Base-by-base conservation (phyloP, 352 stramenopile species). In the Pythium periplocum region DNA sequence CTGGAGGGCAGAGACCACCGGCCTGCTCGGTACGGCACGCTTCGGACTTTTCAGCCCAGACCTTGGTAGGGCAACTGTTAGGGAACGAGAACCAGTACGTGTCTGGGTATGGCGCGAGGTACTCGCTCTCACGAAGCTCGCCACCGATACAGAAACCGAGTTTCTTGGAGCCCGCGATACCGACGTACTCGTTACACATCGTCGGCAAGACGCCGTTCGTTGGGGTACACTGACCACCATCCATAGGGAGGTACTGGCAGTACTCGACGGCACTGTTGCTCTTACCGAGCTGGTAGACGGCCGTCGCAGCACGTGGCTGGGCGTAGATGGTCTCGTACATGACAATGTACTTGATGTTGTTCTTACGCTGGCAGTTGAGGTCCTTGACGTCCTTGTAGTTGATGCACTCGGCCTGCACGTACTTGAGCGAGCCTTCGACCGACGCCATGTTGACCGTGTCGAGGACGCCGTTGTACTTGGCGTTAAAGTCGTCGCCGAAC, bases 81-180 rank as follows among this genome's bases (percentile, higher is more conserved):
- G 81, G 81, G 67, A 85, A 92, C 8, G 83, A 94, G 59, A 83
- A 90, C 83, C 81, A 92, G 60, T 79, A 83, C 51, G 82, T 87
- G 65, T 83, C 62, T 8, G 71, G 76, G 68, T 95, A 93, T 40
- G 79, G 83, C 7, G 83, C 83, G 5, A 75, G 60, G 6, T 46
- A 34, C 4, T 92, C 78, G 4, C 59, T 75, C 35, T 78, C 62
- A 49, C 76, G 57, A 0, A 73, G 45, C 1, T 66, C 68, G 32
- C 57, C 64, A 9, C 79, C 73, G 8, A 88, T 57, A 30, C 62
- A 87, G 8, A 76, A 69, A 11, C 79, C 79, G 8, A 88, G 42
- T 0, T 86, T 66, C 0, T 61, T 48, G 48, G 73, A 59, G 8
- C 68, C 77, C 32, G 73, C 61, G 17, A 63, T 43, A 30, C 81